These are phyloP conservation scores for Colletotrichum higginsianum DNA, from an alignment of 2,329 filamentous ascomycete species.

Conservation along the genomic window DNA sequence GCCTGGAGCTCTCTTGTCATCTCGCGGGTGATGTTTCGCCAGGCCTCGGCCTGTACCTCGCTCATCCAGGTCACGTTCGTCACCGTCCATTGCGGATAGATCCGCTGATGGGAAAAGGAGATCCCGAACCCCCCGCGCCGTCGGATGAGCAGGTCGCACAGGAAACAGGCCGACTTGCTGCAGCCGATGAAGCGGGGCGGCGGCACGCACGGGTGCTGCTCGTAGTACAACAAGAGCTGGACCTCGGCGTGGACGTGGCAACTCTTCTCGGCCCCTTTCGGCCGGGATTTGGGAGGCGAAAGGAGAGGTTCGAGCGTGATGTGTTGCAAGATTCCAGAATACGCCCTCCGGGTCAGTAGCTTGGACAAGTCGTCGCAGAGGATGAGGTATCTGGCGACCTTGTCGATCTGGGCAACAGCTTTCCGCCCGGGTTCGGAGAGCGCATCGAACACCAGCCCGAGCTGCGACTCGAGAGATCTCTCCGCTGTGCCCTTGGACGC, in stretches of 20 bases:
- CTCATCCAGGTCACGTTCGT: neutral
- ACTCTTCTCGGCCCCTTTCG: neutral
- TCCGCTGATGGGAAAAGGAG: neutral
- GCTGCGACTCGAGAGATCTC: neutral
- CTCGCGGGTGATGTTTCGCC: neutral
- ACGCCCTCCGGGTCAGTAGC: neutral
- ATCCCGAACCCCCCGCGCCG: neutral
- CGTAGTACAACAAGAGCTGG: neutral
- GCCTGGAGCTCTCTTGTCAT: slow-evolving; percentile 1
- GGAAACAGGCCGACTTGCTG: slow-evolving; percentile 1
- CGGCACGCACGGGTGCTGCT: neutral
- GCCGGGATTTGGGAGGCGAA: neutral
- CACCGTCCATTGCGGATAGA: slow-evolving; percentile 5
- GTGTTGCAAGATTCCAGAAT: neutral
- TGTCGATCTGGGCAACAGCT: neutral
- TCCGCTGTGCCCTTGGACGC: neutral
- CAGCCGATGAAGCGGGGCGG: neutral
- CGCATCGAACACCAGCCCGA: neutral
- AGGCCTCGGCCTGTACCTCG: neutral
- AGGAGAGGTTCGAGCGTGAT: neutral
- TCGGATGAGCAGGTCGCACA: neutral
- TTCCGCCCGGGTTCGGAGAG: neutral
- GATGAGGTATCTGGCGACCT: neutral
- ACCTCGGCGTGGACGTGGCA: neutral
- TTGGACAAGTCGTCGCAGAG: neutral